Evolutionary conservation across 208 protist genomes (phyloP), one percentile per base, ranked within the genome.

Genomic region (Trypanosoma avium): DNA sequence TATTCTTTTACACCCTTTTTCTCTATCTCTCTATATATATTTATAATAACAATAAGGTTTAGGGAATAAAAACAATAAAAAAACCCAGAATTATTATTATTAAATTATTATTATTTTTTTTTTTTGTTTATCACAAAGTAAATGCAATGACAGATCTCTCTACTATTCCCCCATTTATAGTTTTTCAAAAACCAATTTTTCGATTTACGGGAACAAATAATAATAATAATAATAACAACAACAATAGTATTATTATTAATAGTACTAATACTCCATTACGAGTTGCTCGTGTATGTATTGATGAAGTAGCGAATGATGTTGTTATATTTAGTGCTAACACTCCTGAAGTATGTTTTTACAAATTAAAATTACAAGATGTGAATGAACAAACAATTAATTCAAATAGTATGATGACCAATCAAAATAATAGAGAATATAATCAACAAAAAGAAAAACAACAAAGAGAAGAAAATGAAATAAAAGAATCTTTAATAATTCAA

Each of bases 291-390:
- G 67, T 87, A 5, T 76, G 70, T 59, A 52, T 87, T 27, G 81
- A 87, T 40, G 81, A 87, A 24, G 81, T 84, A 9, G 77, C 77
- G 1, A 72, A 75, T 35, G 81, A 87, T 35, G 71, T 78, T 29
- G 76, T 87, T 21, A 64, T 87, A 27, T 59, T 84, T 35, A 75
- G 64, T 53, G 67, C 3, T 19, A 38, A 1, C 10, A 33, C 45
- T 13, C 13, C 35, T 19, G 56, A 73, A 35, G 67, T 73, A 27
- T 59, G 50, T 27, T 79, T 79, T 49, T 79, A 65, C 50, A 7
- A 21, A 3, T 2, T 17, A 19, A 40, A 24, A 3, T 29, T 5
- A 3, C 21, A 38, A 4, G 43, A 40, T 15, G 15, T 13, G 2
- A 24, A 21, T 13, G 40, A 33, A 6, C 33, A 21, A 57, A 21